Percentiles rank a stretch among this genome's conserved stretches.
Conservation (phyloP, 2,329 filamentous ascomycete genomes). For the Monilinia fructigena region DNA sequence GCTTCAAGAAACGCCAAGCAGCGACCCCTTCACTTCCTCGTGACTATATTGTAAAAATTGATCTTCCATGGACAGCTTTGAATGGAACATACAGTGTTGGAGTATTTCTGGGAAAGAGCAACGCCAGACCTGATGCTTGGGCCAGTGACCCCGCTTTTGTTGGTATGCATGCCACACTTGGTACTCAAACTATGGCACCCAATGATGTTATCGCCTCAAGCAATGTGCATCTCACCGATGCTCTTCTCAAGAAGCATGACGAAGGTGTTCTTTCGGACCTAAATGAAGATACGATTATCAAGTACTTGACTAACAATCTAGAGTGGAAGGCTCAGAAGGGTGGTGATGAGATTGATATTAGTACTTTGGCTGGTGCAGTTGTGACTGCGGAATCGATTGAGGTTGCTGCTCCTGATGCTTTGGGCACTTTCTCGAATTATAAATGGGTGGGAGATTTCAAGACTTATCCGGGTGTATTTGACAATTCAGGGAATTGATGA, state of each 20-base stretch:
- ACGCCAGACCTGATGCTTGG: slow-evolving; percentile 30
- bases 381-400: slow-evolving; percentile 16
- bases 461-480: slow-evolving; percentile 10
- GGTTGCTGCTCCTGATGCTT: slow-evolving; percentile 8
- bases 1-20: slow-evolving; percentile 2
- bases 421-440: slow-evolving; percentile 16
- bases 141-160: slow-evolving; percentile 16
- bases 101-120: slow-evolving; percentile 40
- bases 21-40: slow-evolving; percentile 26
- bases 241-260: slow-evolving; percentile 37
- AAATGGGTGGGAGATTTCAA: slow-evolving; percentile 23
- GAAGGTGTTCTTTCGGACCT: slow-evolving; percentile 34
- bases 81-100: slow-evolving; percentile 39
- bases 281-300: slow-evolving; percentile 34
- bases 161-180: slow-evolving; percentile 21
- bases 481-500: background rate
- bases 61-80: slow-evolving; percentile 37
- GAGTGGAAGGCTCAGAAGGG: slow-evolving; percentile 29
- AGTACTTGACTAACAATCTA: slow-evolving; percentile 34
- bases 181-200: background rate
- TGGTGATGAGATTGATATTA: slow-evolving; percentile 13
- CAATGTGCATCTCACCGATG: slow-evolving; percentile 42
- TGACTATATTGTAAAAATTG: slow-evolving; percentile 41
- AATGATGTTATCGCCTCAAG: slow-evolving; percentile 39
- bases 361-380: background rate